Evolutionary conservation across 2,329 filamentous ascomycete genomes (phyloP).

Genomic region (Paecilomyces sp.): DNA sequence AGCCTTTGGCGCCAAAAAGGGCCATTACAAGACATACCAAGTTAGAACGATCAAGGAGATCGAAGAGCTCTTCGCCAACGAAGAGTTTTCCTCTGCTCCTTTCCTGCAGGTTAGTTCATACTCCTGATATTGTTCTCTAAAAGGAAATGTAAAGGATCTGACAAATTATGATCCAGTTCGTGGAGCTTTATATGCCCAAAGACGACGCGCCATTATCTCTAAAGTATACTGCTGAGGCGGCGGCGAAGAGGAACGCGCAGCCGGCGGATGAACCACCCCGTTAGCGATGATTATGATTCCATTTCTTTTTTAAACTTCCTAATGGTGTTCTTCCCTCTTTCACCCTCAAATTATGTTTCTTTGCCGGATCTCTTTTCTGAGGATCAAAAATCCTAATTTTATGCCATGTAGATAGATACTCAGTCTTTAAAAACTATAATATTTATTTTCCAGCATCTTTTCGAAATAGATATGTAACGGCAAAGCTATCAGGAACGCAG

Average conservation of each 20-base stretch:
- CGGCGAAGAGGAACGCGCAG: slow-evolving; percentile 55
- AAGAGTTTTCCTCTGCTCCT: slow-evolving; percentile 52
- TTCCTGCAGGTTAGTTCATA: slow-evolving; percentile 34
- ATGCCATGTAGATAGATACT: no score
- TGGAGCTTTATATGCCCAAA: slow-evolving; percentile 74
- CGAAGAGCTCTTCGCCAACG: slow-evolving; percentile 56
- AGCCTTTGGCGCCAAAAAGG: slow-evolving; percentile 58
- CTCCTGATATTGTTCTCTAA: neutral
- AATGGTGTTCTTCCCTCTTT: no score
- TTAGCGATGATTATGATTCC: no score
- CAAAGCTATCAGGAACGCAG: no score
- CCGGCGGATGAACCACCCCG: neutral
- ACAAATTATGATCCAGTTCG: slow-evolving; percentile 52
- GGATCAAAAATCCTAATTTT: no score
- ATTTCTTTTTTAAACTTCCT: no score
- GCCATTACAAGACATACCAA: slow-evolving; percentile 53
- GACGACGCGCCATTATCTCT: slow-evolving; percentile 68
- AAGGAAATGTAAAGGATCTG: neutral
- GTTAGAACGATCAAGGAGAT: slow-evolving; percentile 65
- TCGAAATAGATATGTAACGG: no score
- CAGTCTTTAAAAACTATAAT: no score
- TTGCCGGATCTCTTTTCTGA: no score
- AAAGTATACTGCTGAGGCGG: slow-evolving; percentile 62
- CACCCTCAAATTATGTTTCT: no score
- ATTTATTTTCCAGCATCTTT: no score